phyloP scores from a whole-genome alignment of 495 filamentous ascomycete genomes.

The Penicillium nucicola region DNA sequence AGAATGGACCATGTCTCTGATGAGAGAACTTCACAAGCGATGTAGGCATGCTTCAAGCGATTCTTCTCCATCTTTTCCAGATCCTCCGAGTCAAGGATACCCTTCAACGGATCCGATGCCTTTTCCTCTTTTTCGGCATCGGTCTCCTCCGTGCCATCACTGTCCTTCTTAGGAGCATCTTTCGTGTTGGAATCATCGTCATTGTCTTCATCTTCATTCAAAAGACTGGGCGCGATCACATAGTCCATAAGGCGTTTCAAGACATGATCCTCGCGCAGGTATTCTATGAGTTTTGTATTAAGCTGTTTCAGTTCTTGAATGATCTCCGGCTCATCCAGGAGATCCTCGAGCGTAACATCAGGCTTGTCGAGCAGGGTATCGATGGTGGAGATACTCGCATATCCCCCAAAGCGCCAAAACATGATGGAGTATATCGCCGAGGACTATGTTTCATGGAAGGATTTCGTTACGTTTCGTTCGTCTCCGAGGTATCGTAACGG shows the following conservation, averaged over 20 bases:
- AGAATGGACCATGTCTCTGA: constrained; percentile 96
- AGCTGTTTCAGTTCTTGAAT: constrained; percentile 98
- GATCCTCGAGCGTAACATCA: constrained; percentile 89
- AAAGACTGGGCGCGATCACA: constrained; percentile 73
- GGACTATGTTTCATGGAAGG: constrained; percentile 41
- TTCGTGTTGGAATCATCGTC: constrained; percentile 43
- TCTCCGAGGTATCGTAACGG: constrained; percentile 29
- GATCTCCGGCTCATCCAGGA: constrained; percentile 91
- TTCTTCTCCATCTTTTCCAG: constrained; percentile 80
- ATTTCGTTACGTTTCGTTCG: constrained; percentile 19
- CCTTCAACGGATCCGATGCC: constrained; percentile 46
- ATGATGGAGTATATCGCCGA: constrained; percentile 61
- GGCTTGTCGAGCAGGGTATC: constrained; percentile 95
- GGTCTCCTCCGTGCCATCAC: constrained; percentile 26
- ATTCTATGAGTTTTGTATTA: constrained; percentile 97
- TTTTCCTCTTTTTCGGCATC: constrained; percentile 33
- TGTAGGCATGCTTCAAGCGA: constrained; percentile 84
- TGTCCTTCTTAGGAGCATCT: constrained; percentile 38
- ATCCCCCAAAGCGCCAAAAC: constrained; percentile 99
- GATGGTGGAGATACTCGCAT: constrained; percentile 93
- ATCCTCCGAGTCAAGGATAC: constrained; percentile 51
- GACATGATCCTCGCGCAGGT: constrained; percentile 81
- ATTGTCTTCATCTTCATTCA: constrained; percentile 61
- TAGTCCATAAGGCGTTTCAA: constrained; percentile 87
- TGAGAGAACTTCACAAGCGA: constrained; percentile 88